Base-by-base conservation (phyloP, 2,329 filamentous ascomycete species). In the Coniochaeta sp. region DNA sequence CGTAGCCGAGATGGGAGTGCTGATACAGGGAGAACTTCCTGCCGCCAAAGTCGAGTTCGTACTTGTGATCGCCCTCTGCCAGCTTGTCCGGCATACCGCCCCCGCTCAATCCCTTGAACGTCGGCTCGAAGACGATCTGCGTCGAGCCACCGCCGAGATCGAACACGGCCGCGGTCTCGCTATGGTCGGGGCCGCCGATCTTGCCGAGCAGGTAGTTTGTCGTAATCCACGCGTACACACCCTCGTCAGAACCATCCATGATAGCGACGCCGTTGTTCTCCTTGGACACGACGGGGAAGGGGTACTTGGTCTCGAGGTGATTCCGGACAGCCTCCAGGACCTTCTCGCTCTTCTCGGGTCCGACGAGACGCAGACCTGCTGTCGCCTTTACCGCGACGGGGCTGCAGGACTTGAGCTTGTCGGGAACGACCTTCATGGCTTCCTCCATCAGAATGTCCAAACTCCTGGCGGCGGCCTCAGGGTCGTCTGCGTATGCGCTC, bases 171-270 rank as follows among this genome's bases (percentile, higher is more conserved):
- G 95, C 96, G 1, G 95, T 98, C 58, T 91, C 89, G 64, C 85
- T 91, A 73, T 93, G 86, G 72, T 97, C 93, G 1, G 92, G 90
- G 12, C 90, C 90, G 62, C 95, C 95, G 74, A 99, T 98, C 79
- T 98, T 98, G 70, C 93, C 93, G 26, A 99, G 86, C 44, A 99
- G 88, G 76, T 99, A 99, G 81, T 99, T 99, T 66, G 92, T 95
- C 7, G 95, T 99, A 73, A 99, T 96, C 95, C 95, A 99, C 59
- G 95, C 96, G 72, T 96, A 99, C 33, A 99, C 93, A 72, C 95
- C 95, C 78, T 99, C 95, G 70, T 97, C 90, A 58, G 90, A 92
- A 64, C 95, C 95, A 69, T 96, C 93, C 95, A 99, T 99, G 73
- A 99, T 96, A 64, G 92, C 86, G 31, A 99, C 91, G 60, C 96